Base-by-base conservation (phyloP, 208 protist genomes). In the Crithidia thermophila region DNA sequence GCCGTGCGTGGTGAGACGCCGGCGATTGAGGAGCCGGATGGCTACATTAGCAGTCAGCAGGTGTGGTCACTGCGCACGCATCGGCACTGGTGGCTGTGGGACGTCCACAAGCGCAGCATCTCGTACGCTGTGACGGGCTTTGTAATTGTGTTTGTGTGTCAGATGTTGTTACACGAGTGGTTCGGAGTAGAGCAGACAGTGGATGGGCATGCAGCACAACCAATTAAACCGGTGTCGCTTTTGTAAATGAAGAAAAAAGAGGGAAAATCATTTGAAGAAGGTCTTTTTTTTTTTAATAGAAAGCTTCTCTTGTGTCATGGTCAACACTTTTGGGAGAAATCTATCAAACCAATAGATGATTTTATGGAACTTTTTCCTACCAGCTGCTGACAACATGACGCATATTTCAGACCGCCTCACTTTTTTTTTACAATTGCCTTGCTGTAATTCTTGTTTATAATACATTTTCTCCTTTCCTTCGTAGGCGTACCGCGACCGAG, bases 11-110 rank as follows among this genome's bases (percentile, higher is more conserved):
- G 53, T n/a, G 58, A 68, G 5, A 39, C 28, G 21, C 61, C 65
- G n/a, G n/a, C 51, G 21, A 39, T 71, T 0, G 67, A 78, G 40
- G 67, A 72, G 31, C 49, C 42, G 8, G 82, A 85, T 28, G 79
- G 82, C 33, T 85, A 77, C 64, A 31, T 83, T 11, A 69, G 27
- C 34, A 42, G 25, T n/a, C 23, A 69, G 28, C 82, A 86, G 69
- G 60, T 72, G 47, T 90, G 84, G 84, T 87, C 81, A 3, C 77
- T 85, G 36, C 72, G 77, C 25, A 89, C 81, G 21, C 83, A 92
- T 53, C 40, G 57, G 42, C 86, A 92, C 56, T 92, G 83, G 79
- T 89, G 82, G 86, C 62, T 89, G 30, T 92, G 86, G 84, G 86
- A 92, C 47, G 67, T 82, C 9, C 83, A 92, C 58, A 43, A 61